phyloP scores from a whole-genome alignment of 2,329 filamentous ascomycete genomes.

The Hypoxylon sp. region DNA sequence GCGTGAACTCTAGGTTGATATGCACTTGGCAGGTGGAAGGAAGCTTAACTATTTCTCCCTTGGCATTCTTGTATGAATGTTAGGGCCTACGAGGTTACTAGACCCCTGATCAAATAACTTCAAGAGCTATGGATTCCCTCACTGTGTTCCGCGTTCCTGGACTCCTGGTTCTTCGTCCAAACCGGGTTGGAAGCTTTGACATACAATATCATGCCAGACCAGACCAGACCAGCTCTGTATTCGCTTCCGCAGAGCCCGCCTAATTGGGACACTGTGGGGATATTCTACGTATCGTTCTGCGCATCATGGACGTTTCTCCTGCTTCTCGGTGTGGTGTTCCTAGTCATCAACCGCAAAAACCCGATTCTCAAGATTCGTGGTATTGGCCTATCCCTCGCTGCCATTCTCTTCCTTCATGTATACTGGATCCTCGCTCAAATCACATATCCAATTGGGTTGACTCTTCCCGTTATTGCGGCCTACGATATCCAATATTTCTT shows the following conservation, averaged over 20 bases:
- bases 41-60: constrained; percentile 22
- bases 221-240: constrained; percentile 37
- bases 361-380: constrained; percentile 60
- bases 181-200: neutral
- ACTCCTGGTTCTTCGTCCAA: neutral
- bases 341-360: constrained; percentile 54
- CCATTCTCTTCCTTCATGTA: constrained; percentile 57
- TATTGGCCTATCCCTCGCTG: constrained; percentile 59
- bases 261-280: constrained; percentile 46
- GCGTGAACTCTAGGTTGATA: constrained; percentile 27
- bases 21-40: constrained; percentile 31
- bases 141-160: neutral
- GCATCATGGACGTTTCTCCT: constrained; percentile 51
- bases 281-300: constrained; percentile 47
- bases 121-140: constrained; percentile 24
- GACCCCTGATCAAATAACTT: constrained; percentile 23
- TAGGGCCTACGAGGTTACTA: neutral
- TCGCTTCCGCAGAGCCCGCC: constrained; percentile 43
- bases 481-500: constrained; percentile 70
- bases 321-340: constrained; percentile 56
- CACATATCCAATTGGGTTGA: constrained; percentile 59
- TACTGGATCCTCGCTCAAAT: constrained; percentile 61
- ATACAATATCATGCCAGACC: constrained; percentile 33
- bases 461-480: constrained; percentile 59
- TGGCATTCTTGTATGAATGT: constrained; percentile 31